Evolutionary conservation across 495 filamentous ascomycete species (phyloP).

Genomic region (Hypoxylon fuscum): DNA sequence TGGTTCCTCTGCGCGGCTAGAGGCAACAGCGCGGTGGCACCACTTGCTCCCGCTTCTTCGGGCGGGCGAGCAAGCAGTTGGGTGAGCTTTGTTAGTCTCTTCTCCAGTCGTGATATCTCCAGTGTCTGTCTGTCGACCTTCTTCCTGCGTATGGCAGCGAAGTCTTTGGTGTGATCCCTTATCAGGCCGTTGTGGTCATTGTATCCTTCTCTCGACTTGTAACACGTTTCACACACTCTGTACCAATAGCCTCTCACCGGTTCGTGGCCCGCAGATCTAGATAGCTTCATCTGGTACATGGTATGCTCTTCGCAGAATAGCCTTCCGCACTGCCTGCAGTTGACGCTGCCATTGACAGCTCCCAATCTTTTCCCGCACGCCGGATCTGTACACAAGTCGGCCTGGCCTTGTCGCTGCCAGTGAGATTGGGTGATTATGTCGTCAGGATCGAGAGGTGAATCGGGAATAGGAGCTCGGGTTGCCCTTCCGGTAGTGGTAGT

Average conservation of each 20-base stretch:
- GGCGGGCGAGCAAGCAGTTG: constrained; percentile 79
- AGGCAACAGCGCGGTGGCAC: constrained; percentile 44
- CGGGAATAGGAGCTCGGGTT: constrained; percentile 36
- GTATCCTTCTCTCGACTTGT: constrained; percentile 94
- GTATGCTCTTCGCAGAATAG: constrained; percentile 98
- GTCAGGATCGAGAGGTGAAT: constrained; percentile 76
- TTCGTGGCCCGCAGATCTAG: constrained; percentile 87
- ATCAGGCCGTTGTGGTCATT: constrained; percentile 82
- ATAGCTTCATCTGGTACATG: constrained; percentile 99
- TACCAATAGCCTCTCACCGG: constrained; percentile 94
- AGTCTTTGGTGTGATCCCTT: constrained; percentile 74
- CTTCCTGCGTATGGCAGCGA: constrained; percentile 72
- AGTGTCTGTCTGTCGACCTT: constrained; percentile 84
- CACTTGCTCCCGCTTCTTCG: constrained; percentile 59
- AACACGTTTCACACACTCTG: constrained; percentile 96
- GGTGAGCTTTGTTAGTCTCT: constrained; percentile 88
- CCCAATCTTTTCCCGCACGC: constrained; percentile 82
- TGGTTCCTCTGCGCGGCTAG: constrained; percentile 64
- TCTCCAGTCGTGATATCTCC: constrained; percentile 89
- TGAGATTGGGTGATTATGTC: constrained; percentile 87
- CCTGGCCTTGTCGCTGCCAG: constrained; percentile 80
- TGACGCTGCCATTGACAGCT: constrained; percentile 81
- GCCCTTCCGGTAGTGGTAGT: constrained; percentile 41
- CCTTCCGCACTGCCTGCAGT: constrained; percentile 90
- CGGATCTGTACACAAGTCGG: constrained; percentile 87